Percentiles rank a stretch among this genome's conserved stretches.
Conservation (phyloP, 140 eudicot species). For the Ambrosia hybrid region DNA sequence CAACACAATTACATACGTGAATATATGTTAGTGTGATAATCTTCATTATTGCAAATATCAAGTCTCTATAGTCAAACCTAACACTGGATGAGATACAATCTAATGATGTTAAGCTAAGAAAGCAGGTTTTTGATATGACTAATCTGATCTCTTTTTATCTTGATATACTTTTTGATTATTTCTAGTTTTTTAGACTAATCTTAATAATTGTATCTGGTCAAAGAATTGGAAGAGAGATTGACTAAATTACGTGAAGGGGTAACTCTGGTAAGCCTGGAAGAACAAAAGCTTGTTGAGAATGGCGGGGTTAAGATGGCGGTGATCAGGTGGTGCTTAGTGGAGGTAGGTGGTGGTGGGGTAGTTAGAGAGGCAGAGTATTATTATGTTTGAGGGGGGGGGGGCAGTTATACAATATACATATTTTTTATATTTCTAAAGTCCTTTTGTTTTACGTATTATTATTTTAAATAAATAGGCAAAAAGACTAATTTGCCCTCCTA, state of each 20-base stretch:
- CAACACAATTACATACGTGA: background rate
- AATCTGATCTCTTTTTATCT: slow-evolving; percentile 8
- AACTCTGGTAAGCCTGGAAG: slow-evolving; percentile 88
- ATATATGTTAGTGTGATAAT: slow-evolving; percentile 12
- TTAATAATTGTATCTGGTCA: slow-evolving; percentile 45
- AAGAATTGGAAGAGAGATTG: slow-evolving; percentile 75
- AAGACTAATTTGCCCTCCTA: too few species aligned
- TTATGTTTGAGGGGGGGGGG: too few species aligned
- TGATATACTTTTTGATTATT: background rate
- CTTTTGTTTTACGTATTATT: too few species aligned
- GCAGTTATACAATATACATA: too few species aligned
- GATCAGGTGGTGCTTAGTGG: too few species aligned
- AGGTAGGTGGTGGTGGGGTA: too few species aligned
- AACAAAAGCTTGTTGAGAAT: slow-evolving; percentile 67
- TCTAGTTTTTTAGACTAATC: slow-evolving; percentile 2
- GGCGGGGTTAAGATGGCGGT: too few species aligned
- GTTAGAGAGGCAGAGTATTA: too few species aligned
- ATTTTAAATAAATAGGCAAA: too few species aligned
- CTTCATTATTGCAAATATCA: slow-evolving; percentile 54
- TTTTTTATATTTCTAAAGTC: too few species aligned
- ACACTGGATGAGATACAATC: slow-evolving; percentile 25
- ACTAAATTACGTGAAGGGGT: slow-evolving; percentile 7
- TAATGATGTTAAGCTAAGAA: slow-evolving; percentile 56
- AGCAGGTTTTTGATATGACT: slow-evolving; percentile 51
- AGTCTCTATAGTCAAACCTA: slow-evolving; percentile 81